These are phyloP conservation scores for Apostasia ramifera DNA, from an alignment of 106 monocot genomes.

Conservation along the genomic window DNA sequence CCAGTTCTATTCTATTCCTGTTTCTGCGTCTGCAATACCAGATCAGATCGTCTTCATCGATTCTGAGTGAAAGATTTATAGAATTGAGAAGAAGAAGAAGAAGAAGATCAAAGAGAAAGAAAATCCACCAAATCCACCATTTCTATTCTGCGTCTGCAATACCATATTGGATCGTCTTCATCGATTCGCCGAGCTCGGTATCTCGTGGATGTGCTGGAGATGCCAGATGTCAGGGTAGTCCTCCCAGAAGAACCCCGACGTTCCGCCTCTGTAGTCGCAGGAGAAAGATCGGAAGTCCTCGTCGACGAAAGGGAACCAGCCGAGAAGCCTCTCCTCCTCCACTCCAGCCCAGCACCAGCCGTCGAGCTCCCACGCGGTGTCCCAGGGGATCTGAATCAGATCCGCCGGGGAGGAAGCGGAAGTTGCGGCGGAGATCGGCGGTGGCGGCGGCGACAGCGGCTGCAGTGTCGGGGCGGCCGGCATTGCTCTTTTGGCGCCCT, in stretches of 20 bases:
- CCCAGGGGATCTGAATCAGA: neutral
- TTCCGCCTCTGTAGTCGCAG: constrained; percentile 3
- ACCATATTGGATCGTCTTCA: neutral
- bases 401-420: neutral
- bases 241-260: constrained; percentile 2
- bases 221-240: constrained; percentile 31
- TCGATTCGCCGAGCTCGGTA: constrained; percentile 14
- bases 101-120: too few species aligned
- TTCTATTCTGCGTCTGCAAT: neutral
- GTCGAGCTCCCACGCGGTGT: constrained; percentile 6
- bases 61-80: too few species aligned
- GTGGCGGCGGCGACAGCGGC: neutral
- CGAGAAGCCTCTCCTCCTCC: constrained; percentile 35
- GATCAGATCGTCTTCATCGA: too few species aligned
- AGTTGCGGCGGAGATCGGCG: neutral
- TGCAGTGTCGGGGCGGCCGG: neutral
- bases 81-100: too few species aligned
- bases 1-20: too few species aligned
- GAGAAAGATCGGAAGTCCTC: constrained; percentile 21
- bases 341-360: constrained; percentile 20
- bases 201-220: constrained; percentile 32
- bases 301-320: constrained; percentile 36
- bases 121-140: neutral
- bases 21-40: too few species aligned
- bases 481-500: neutral